Evolutionary conservation across 805 yeast species (phyloP), one percentile per base, ranked within the genome.

Genomic region (Brettanomyces bruxellensis): DNA sequence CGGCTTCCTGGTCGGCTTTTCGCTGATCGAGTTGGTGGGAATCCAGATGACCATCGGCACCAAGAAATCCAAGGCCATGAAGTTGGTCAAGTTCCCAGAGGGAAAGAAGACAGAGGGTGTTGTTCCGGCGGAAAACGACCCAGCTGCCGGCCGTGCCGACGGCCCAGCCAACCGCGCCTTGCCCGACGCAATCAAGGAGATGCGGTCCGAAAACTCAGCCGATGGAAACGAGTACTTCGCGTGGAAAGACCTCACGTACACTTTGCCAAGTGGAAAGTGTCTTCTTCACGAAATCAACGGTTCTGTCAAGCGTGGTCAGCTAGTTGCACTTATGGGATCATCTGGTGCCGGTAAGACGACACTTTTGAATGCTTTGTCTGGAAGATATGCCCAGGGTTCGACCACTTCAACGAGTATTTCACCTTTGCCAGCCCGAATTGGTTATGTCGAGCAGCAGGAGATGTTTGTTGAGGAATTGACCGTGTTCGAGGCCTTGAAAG

Each of bases 371-470:
- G 62, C 67, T 3, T 60, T 73, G 45, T 68, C 78, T 41, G 73
- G 69, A 51, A 60, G 79, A 55, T 59, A 66, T 45, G 67, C 66
- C 38, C 58, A 63, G 52, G 81, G 81, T 53, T 69, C 66, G 11
- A 61, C 75, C 25, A 69, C 75, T 30, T 78, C 76, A 47, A 47
- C 45, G 12, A 14, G 25, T 1, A 34, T 42, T 11, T 40, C 49
- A 4, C 24, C 39, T 23, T 74, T 69, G 43, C 66, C 69, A 64
- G 67, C 76, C 55, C 58, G 70, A 48, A 69, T 71, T 32, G 79
- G 78, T 38, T 75, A 73, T 50, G 79, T 75, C 30, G 77, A 75
- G 53, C 79, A 74, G 53, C 77, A 74, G 52, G 79, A 74, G 62
- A 58, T 73, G 13, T 76, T 72, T 45, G 54, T 73, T 44, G 65